These are phyloP conservation scores for Martiniozyma abietophila DNA, from an alignment of 805 yeast genomes.

Conservation along the genomic window DNA sequence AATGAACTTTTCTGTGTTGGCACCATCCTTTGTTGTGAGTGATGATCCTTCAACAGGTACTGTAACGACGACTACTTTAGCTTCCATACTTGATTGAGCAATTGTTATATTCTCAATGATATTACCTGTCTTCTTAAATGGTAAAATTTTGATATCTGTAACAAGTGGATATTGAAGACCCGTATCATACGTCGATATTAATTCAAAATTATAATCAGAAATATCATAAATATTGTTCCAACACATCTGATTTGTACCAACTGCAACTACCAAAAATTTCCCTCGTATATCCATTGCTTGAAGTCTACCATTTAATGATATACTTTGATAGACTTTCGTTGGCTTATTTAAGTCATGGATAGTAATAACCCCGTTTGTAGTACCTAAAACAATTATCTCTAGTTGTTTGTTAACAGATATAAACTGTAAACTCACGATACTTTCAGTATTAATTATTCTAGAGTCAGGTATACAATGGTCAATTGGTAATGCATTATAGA, in stretches of 20 bases:
- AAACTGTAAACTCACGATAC: too few species aligned
- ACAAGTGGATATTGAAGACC: slow-evolving; percentile 58
- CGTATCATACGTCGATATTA: slow-evolving; percentile 45
- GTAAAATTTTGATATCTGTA: slow-evolving; percentile 44
- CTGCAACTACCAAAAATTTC: slow-evolving; percentile 35
- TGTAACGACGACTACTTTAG: slow-evolving; percentile 68
- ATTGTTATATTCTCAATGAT: slow-evolving; percentile 21
- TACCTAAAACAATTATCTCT: too few species aligned
- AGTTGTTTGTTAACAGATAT: too few species aligned
- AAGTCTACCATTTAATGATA: slow-evolving; percentile 37
- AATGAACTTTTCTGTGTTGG: slow-evolving; percentile 43
- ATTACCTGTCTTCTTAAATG: slow-evolving; percentile 30
- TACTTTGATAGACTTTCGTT: too few species aligned
- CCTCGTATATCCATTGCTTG: slow-evolving; percentile 49
- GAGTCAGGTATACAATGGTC: too few species aligned
- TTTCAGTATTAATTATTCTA: too few species aligned
- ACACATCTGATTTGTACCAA: slow-evolving; percentile 43
- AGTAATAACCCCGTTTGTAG: too few species aligned
- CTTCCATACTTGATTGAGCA: slow-evolving; percentile 70
- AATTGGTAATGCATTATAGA: too few species aligned
- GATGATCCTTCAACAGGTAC: slow-evolving; percentile 30
- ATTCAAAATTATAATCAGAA: slow-evolving; percentile 29
- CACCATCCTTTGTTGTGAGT: slow-evolving; percentile 8
- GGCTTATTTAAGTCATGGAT: too few species aligned
- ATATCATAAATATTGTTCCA: slow-evolving; percentile 46